phyloP scores from a whole-genome alignment of 345 rosid genomes.

The Eucalyptus cladocalyx region DNA sequence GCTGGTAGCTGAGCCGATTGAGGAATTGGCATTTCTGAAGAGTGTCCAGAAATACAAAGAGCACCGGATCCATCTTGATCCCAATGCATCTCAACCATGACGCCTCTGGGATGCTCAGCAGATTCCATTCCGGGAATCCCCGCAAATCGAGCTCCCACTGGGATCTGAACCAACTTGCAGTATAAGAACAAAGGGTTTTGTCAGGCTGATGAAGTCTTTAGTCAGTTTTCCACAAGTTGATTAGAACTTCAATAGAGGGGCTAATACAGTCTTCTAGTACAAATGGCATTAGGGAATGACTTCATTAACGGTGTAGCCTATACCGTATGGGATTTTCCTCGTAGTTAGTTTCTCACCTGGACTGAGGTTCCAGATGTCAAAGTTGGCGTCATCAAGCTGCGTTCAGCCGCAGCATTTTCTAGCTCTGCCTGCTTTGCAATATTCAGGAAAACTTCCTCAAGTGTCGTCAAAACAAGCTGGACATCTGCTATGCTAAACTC shows the following conservation, averaged over 20 bases:
- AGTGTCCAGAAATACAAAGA: slow-evolving; percentile 78
- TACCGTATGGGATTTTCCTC: neutral
- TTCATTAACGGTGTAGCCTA: neutral
- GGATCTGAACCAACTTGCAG: slow-evolving; percentile 35
- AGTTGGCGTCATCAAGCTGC: slow-evolving; percentile 48
- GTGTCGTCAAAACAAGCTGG: slow-evolving; percentile 78
- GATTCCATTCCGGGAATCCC: slow-evolving; percentile 67
- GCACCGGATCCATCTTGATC: slow-evolving; percentile 80
- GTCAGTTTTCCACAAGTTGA: neutral
- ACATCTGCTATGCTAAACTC: slow-evolving; percentile 72
- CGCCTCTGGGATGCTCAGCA: slow-evolving; percentile 47
- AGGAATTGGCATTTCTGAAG: slow-evolving; percentile 61
- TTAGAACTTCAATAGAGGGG: neutral
- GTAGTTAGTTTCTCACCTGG: slow-evolving; percentile 17
- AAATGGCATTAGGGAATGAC: neutral
- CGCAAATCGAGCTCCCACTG: slow-evolving; percentile 65
- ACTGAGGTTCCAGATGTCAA: slow-evolving; percentile 56
- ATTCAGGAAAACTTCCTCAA: slow-evolving; percentile 91
- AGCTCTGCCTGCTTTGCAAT: slow-evolving; percentile 89
- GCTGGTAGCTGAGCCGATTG: slow-evolving; percentile 8
- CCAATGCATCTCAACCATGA: slow-evolving; percentile 94
- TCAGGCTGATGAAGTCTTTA: neutral
- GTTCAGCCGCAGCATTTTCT: slow-evolving; percentile 76
- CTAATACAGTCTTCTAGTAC: neutral
- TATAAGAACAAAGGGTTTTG: neutral